A percentile compares a stretch with the other conserved stretches of the same genome.
Evolutionary conservation across 2,329 filamentous ascomycete species (phyloP).

Genomic region (Microdochium nivale): DNA sequence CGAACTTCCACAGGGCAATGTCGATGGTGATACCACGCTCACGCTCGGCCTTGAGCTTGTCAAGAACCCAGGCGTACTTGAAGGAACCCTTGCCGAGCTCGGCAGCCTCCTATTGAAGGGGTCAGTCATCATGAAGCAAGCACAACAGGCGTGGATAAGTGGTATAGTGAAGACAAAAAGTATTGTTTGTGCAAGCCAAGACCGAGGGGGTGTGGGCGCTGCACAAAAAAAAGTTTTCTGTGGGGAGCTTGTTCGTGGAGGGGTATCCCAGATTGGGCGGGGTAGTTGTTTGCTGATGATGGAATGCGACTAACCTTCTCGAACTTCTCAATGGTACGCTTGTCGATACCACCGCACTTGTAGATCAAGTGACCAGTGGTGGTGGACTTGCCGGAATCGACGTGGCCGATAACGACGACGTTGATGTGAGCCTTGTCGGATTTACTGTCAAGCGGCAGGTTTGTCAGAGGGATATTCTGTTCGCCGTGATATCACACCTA

Average conservation of each 20-base stretch:
- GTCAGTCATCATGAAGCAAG: slow-evolving; percentile 10
- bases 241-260: not conserved
- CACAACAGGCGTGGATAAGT: not conserved
- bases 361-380: slow-evolving; percentile 91
- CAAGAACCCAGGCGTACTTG: slow-evolving; percentile 99
- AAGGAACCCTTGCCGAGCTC: slow-evolving; percentile 99
- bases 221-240: not conserved
- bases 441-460: slow-evolving; percentile 55
- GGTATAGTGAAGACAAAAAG: not conserved
- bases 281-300: not conserved
- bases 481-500: slow-evolving; percentile 5
- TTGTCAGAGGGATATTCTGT: not conserved
- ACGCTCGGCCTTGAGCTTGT: slow-evolving; percentile 99
- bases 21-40: slow-evolving; percentile 99
- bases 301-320: slow-evolving; percentile 75
- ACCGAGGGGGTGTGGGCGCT: not conserved
- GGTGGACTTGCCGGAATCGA: slow-evolving; percentile 82
- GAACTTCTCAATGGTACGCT: slow-evolving; percentile 99
- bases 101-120: slow-evolving; percentile 72
- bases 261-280: slow-evolving; percentile 8
- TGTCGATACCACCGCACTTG: slow-evolving; percentile 99
- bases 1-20: slow-evolving; percentile 99
- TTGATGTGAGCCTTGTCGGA: slow-evolving; percentile 94
- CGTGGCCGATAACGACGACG: slow-evolving; percentile 93
- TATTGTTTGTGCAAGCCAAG: not conserved